Evolutionary conservation across 139 green algal species (phyloP).

Genomic region (Micromonas commoda): DNA sequence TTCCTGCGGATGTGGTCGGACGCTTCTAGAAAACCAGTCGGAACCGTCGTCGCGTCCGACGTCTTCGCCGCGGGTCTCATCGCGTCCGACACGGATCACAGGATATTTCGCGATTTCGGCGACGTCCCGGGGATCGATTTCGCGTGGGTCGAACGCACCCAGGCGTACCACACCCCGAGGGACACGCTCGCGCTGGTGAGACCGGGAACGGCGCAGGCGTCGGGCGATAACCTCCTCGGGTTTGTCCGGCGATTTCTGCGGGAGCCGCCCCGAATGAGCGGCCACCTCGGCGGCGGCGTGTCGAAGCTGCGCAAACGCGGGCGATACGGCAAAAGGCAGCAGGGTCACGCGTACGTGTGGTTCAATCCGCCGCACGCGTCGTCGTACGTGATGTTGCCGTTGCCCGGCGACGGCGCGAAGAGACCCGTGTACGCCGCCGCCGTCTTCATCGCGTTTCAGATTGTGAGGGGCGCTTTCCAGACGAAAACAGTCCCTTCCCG

Average conservation of each 20-base stretch:
- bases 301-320: no score
- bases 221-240: conserved; percentile 3
- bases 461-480: no score
- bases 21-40: background rate
- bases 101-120: background rate
- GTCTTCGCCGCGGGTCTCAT: conserved; percentile 14
- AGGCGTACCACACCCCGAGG: conserved; percentile 13
- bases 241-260: background rate
- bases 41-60: background rate
- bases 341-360: no score
- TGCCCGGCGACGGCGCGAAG: no score
- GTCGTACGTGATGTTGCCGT: no score
- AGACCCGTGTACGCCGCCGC: no score
- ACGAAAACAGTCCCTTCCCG: no score
- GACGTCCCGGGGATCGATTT: conserved; percentile 18
- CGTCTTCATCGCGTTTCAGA: no score
- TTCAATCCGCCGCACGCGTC: no score
- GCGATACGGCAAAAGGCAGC: no score
- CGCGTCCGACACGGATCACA: background rate
- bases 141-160: background rate
- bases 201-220: background rate
- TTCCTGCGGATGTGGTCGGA: background rate
- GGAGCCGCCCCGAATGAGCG: background rate
- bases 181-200: background rate
- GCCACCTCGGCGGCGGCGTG: no score